A percentile compares a stretch with the other conserved stretches of the same genome.
These are phyloP conservation scores for Penicillium rolfsii DNA, from an alignment of 2,329 filamentous ascomycete genomes.

Conservation along the genomic window DNA sequence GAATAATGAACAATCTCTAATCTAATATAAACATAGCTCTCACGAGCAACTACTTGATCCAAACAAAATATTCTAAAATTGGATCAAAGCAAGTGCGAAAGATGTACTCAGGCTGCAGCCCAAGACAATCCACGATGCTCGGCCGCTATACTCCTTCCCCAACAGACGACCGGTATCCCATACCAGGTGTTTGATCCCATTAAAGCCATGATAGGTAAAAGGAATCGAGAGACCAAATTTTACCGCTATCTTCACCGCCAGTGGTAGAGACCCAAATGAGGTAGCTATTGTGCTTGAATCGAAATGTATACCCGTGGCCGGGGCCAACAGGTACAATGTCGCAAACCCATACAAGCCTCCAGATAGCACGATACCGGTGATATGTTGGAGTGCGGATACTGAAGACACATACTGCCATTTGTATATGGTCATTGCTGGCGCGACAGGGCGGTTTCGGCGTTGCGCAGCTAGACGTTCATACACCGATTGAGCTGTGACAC, in stretches of 20 bases:
- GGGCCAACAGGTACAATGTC: conserved; percentile 74
- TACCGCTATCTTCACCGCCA: conserved; percentile 56
- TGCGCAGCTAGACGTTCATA: conserved; percentile 65
- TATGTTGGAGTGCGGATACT: conserved; percentile 71
- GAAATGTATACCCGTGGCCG: conserved; percentile 68
- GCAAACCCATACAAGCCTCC: conserved; percentile 76
- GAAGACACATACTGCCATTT: conserved; percentile 78
- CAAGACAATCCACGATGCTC: conserved; percentile 24
- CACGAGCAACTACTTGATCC: background rate
- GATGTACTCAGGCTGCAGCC: conserved; percentile 16
- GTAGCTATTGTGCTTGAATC: conserved; percentile 62
- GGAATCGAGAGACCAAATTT: conserved; percentile 62
- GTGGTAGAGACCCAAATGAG: conserved; percentile 61
- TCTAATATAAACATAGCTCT: too few species aligned
- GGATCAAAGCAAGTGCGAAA: conserved; percentile 12
- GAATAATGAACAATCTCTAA: background rate
- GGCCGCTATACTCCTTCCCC: conserved; percentile 14
- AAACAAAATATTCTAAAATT: background rate
- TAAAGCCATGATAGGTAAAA: conserved; percentile 67
- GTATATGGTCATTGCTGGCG: conserved; percentile 83
- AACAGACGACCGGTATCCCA: conserved; percentile 61
- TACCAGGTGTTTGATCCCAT: conserved; percentile 66
- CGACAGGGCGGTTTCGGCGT: conserved; percentile 75
- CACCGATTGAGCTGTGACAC: conserved; percentile 5
- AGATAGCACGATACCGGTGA: conserved; percentile 72